Evolutionary conservation across 2,329 filamentous ascomycete species (phyloP), one percentile per base, ranked within the genome.

Genomic region (Hansfordia pulvinata): DNA sequence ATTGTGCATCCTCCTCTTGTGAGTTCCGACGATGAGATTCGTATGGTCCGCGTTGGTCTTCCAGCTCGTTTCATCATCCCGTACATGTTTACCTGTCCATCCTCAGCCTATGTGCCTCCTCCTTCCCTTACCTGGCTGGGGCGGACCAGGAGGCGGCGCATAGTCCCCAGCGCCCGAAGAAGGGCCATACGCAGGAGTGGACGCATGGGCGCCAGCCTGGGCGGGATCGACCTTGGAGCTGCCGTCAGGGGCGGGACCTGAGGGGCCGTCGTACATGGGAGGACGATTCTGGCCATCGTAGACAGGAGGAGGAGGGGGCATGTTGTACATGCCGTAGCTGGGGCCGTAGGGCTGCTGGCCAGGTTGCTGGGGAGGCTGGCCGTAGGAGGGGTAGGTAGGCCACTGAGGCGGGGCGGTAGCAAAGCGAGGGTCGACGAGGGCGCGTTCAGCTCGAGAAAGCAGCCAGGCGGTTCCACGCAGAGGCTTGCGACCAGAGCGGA

Each of bases 391-490:
- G 11, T 53, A 48, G n/a, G n/a, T n/a, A n/a, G n/a, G n/a, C n/a
- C n/a, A n/a, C n/a, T n/a, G n/a, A n/a, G n/a, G n/a, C n/a, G 11
- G 56, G 58, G 32, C 54, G 55, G 30, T 11, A 14, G 55, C 58
- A 45, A 64, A 71, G 29, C 47, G 50, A 10, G 62, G 62, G 37
- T 67, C 62, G 43, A 61, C 53, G 19, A 49, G 53, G 22, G 58
- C 55, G 31, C 58, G 56, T 28, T 58, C 50, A 26, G 50, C 42
- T 35, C 57, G 56, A 33, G 57, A 56, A 34, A 71, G 58, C 27
- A 73, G 55, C 50, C 60, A 71, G 41, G 75, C 59, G 51, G 90
- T 80, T 44, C 88, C 88, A 34, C 51, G 53, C 19, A 85, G 52
- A 10, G 80, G 76, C 11, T 61, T 57, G 19, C 73, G 56, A 2